phyloP scores from a whole-genome alignment of 2,329 filamentous ascomycete genomes.

The Nemania sp. region DNA sequence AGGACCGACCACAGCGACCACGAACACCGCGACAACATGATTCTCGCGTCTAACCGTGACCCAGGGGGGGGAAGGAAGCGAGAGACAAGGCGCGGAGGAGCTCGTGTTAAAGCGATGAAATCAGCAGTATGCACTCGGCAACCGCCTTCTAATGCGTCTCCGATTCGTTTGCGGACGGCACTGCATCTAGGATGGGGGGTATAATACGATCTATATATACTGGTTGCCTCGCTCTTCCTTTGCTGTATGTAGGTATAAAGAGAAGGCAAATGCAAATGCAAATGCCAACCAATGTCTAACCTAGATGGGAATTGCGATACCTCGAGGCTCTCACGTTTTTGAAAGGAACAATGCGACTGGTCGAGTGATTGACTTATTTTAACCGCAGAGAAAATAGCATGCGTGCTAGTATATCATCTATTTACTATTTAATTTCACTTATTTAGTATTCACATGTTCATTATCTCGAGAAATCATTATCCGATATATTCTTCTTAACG shows the following conservation, averaged over 20 bases:
- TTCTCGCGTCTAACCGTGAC: background rate
- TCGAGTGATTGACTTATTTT: slow-evolving; percentile 11
- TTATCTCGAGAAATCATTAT: no score
- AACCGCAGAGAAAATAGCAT: background rate
- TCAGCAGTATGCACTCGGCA: background rate
- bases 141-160: background rate
- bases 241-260: no score
- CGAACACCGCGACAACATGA: background rate
- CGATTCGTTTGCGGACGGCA: background rate
- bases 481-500: no score
- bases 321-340: slow-evolving; percentile 8
- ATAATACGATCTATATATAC: background rate
- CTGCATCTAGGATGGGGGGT: background rate
- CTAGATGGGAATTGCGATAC: background rate
- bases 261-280: no score
- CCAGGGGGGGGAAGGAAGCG: background rate
- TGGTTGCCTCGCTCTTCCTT: background rate
- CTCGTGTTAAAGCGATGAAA: background rate
- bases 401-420: no score
- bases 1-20: background rate
- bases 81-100: background rate
- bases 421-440: no score
- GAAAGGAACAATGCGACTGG: slow-evolving; percentile 16
- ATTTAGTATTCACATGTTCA: no score
- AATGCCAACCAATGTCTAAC: no score